A percentile compares a stretch with the other conserved stretches of the same genome.
These are phyloP conservation scores for Pinus albicaulis DNA, from an alignment of 75 land plant genomes.

Conservation along the genomic window DNA sequence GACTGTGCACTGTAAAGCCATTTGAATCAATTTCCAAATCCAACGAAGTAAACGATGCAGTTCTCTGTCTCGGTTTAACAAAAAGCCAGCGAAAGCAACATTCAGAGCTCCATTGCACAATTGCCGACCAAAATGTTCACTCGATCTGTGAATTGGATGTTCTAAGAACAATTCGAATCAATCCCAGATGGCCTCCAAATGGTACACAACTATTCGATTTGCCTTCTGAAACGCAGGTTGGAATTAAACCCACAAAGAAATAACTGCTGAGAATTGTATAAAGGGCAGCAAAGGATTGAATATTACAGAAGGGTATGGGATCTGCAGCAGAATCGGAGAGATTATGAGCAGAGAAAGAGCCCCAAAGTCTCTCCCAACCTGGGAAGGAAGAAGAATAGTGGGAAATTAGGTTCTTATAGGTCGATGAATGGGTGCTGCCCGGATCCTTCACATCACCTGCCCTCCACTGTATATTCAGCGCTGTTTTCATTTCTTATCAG, in stretches of 20 bases:
- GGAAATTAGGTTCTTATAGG: too few species aligned
- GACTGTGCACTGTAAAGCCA: conserved; percentile 1
- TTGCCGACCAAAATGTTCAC: neutral
- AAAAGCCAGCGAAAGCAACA: neutral
- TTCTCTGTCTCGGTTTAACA: neutral
- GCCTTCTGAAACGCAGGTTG: too few species aligned
- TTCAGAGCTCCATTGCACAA: conserved; percentile 4
- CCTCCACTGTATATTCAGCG: too few species aligned
- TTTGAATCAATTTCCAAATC: neutral
- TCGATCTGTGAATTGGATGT: neutral
- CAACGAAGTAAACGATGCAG: conserved; percentile 5
- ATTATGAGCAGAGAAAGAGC: neutral
- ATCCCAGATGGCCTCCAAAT: too few species aligned
- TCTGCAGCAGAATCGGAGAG: neutral
- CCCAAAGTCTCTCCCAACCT: neutral
- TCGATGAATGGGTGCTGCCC: too few species aligned
- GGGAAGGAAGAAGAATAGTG: too few species aligned
- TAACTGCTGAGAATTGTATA: neutral
- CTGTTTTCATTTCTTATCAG: too few species aligned
- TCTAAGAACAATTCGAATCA: neutral
- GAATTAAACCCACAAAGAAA: neutral
- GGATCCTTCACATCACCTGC: too few species aligned
- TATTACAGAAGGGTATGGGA: neutral
- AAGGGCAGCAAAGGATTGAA: neutral
- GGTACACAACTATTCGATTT: too few species aligned